Base-by-base conservation (phyloP, 495 filamentous ascomycete genomes). In the Articulospora tetracladia region DNA sequence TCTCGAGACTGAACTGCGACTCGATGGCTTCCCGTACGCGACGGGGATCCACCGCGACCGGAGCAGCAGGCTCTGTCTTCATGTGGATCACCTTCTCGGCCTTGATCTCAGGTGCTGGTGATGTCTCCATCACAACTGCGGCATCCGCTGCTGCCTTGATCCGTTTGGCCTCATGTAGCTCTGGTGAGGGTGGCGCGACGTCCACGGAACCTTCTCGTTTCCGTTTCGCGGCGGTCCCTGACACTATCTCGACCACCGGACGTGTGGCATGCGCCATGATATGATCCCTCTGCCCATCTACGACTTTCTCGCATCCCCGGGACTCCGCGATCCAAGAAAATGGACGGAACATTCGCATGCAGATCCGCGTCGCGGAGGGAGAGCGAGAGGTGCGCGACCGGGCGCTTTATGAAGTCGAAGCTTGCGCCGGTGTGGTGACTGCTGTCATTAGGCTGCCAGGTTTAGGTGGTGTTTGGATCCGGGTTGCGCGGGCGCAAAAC, bases 1-100 rank as follows among this genome's bases (percentile, higher is more conserved):
- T 93, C 74, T 98, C 92, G 59, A 95, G 83, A 65, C 89, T 87
- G 72, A 98, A 86, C 72, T 97, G 90, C 41, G 88, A 82, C 65
- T 92, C 87, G 65, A 97, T 86, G 10, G 80, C 84, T 41, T 94
- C 85, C 64, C 83, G 86, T 55, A 91, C 76, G 46, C 69, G 71
- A 44, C 77, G 24, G 28, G 47, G 41, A 72, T 57, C 74, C 57
- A 59, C 32, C 2, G 53, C n/a, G 15, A 19, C 19, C 19, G 12
- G 20, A 2, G 11, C 62, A 27, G 57, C 63, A 22, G 19, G 17
- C 26, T 24, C 44, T 46, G 34, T 46, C 50, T 53, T 55, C 49
- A 53, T 47, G 30, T 20, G 51, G 23, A 44, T 22, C 48, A 6
- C 41, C 54, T 41, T 27, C 53, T 50, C 23, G 10, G 22, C 1